These are phyloP conservation scores for Elymus sibiricus DNA, from an alignment of 176 grass and related monocot species.

Conservation along the genomic window DNA sequence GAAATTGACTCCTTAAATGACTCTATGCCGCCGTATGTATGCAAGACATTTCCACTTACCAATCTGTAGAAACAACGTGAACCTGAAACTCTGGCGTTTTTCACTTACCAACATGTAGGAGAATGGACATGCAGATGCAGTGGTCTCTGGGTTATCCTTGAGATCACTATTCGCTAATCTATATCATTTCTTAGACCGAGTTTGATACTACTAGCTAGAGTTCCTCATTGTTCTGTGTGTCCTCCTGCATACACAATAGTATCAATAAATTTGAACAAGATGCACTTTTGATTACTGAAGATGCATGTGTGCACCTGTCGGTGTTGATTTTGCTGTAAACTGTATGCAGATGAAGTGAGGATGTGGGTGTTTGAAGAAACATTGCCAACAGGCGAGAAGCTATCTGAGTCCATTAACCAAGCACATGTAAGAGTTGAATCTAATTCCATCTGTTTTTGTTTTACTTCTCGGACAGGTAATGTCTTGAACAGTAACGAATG, in stretches of 20 bases:
- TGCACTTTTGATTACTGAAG: neutral
- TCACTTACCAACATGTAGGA: neutral
- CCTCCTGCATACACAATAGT: neutral
- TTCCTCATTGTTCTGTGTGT: neutral
- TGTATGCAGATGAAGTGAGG: conserved; percentile 74
- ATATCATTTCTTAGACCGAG: neutral
- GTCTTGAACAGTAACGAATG: neutral
- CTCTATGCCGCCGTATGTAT: neutral
- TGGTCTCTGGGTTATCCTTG: neutral
- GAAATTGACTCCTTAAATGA: neutral
- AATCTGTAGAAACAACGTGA: neutral
- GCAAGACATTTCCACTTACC: neutral
- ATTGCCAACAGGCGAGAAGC: conserved; percentile 65
- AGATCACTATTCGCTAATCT: too few relatives aligned
- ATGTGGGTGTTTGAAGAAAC: conserved; percentile 97
- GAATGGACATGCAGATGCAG: neutral
- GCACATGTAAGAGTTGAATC: conserved; percentile 44
- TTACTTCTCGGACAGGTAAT: neutral
- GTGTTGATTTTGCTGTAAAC: neutral
- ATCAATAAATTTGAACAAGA: neutral
- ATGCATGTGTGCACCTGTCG: neutral
- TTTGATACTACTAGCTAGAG: neutral
- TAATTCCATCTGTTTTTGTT: neutral
- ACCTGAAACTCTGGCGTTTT: neutral
- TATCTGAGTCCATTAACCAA: conserved; percentile 82